Evolutionary conservation across 257 asterid species (phyloP), one percentile per base, ranked within the genome.

Genomic region (Parsonsia alboflavescens): DNA sequence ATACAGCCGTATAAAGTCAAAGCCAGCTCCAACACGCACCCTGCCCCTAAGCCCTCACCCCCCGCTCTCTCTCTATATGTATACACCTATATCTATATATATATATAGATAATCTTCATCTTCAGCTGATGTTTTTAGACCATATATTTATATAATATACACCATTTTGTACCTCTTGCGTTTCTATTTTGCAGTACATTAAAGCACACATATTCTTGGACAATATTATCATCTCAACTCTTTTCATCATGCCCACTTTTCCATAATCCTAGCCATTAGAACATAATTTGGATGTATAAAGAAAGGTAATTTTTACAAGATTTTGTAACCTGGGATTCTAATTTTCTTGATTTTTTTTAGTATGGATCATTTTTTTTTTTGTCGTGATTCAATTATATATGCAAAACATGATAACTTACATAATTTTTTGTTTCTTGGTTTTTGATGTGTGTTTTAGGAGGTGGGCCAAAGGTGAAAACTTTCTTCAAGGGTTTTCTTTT

Each of bases 381-480:
- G 49, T 49, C 42, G n/a, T 71, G 72, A 59, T 76, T 58, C 57
- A 68, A 64, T 70, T 53, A 57, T 79, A 76, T 33, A n/a, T n/a
- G n/a, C 3, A 33, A 33, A 1, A 33, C 39, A 33, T 33, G n/a
- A n/a, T 33, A 33, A 33, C 39, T 3, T 33, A 33, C 39, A 33
- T 33, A 33, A 33, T 3, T 72, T 77, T 56, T n/a, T n/a, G n/a
- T 78, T 57, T 76, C 48, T 67, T 67, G 67, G 75, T 66, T 80
- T 57, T 77, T 48, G 36, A 70, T 53, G 56, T 67, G 17, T 68
- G 4, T 26, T 26, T 59, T 81, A 83, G 84, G 75, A 63, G 78
- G 86, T 83, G 92, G 96, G 77, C 84, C 89, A 84, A 54, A 70
- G 70, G 69, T 80, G 42, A 74, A 64, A 17, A 33, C 3, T 33